These are phyloP conservation scores for Pseudozyma sp. DNA, from an alignment of 1,284 basidiomycete species.

Conservation along the genomic window DNA sequence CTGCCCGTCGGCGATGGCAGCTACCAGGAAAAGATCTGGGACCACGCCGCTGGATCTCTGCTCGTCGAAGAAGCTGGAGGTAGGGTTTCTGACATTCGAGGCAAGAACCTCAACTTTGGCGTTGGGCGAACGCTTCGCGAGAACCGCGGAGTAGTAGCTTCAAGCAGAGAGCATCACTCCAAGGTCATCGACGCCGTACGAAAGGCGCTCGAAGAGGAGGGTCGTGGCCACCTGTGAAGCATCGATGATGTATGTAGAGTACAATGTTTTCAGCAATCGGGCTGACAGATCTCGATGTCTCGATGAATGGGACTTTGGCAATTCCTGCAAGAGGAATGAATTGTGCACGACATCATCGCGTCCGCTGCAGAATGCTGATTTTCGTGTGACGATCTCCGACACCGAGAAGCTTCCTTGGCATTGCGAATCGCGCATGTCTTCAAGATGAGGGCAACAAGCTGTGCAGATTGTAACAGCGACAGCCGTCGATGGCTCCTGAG, in stretches of 20 bases:
- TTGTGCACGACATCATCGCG: too few species aligned
- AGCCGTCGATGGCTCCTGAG: too few species aligned
- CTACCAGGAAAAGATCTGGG: slow-evolving; percentile 93
- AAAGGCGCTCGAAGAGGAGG: slow-evolving; percentile 74
- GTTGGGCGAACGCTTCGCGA: slow-evolving; percentile 84
- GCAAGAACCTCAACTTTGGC: slow-evolving; percentile 84
- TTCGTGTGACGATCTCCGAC: too few species aligned
- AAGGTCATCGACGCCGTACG: slow-evolving; percentile 81
- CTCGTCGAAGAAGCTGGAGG: slow-evolving; percentile 92
- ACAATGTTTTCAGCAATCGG: too few species aligned
- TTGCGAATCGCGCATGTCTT: too few species aligned
- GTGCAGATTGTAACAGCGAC: too few species aligned
- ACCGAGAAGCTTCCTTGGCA: too few species aligned
- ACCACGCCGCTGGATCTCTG: slow-evolving; percentile 88
- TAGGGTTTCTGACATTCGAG: slow-evolving; percentile 83
- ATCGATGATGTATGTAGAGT: neutral
- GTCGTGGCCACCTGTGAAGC: slow-evolving; percentile 55
- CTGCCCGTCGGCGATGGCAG: slow-evolving; percentile 83
- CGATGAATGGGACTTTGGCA: too few species aligned
- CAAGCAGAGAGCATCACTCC: slow-evolving; percentile 76
- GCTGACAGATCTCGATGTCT: too few species aligned
- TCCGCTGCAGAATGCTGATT: too few species aligned
- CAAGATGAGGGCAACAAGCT: too few species aligned
- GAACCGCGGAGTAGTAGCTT: slow-evolving; percentile 88
- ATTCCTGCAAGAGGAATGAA: too few species aligned